Percentiles rank a stretch among this genome's conserved stretches.
Evolutionary conservation across 768 basidiomycete species (phyloP).

Genomic region (Tylopilus rubrobrunneus): DNA sequence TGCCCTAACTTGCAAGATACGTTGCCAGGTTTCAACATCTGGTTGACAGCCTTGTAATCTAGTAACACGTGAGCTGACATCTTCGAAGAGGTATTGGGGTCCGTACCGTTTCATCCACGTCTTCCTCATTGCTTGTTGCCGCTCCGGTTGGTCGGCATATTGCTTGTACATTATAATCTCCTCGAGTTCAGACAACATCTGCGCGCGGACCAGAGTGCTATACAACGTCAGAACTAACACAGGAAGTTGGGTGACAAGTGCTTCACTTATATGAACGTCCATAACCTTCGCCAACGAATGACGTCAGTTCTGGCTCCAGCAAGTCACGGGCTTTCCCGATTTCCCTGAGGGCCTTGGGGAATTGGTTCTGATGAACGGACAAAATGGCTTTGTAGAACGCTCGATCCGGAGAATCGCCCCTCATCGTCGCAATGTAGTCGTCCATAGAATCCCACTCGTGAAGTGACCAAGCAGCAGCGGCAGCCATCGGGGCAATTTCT

Average conservation of each 20-base stretch:
- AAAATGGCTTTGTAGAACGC: slow-evolving; percentile 96
- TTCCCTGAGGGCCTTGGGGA: slow-evolving; percentile 82
- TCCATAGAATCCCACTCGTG: slow-evolving; percentile 99
- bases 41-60: slow-evolving; percentile 95
- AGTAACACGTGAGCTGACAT: slow-evolving; percentile 1
- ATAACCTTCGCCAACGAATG: slow-evolving; percentile 93
- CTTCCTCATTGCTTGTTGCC: slow-evolving; percentile 85
- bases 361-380: slow-evolving; percentile 94
- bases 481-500: slow-evolving; percentile 94
- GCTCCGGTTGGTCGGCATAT: slow-evolving; percentile 87
- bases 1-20: slow-evolving; percentile 92
- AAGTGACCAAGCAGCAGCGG: slow-evolving; percentile 95
- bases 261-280: slow-evolving; percentile 94
- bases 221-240: slow-evolving; percentile 9
- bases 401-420: slow-evolving; percentile 86
- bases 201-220: slow-evolving; percentile 94
- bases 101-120: slow-evolving; percentile 95
- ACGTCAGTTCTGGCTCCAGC: slow-evolving; percentile 85
- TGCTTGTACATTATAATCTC: slow-evolving; percentile 97
- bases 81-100: not conserved
- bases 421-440: slow-evolving; percentile 92
- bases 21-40: slow-evolving; percentile 99
- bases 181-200: slow-evolving; percentile 97
- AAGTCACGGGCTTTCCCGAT: slow-evolving; percentile 92
- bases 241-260: not conserved